Evolutionary conservation across 345 rosid genomes (phyloP), one percentile per base, ranked within the genome.

Genomic region (Heritiera littoralis): DNA sequence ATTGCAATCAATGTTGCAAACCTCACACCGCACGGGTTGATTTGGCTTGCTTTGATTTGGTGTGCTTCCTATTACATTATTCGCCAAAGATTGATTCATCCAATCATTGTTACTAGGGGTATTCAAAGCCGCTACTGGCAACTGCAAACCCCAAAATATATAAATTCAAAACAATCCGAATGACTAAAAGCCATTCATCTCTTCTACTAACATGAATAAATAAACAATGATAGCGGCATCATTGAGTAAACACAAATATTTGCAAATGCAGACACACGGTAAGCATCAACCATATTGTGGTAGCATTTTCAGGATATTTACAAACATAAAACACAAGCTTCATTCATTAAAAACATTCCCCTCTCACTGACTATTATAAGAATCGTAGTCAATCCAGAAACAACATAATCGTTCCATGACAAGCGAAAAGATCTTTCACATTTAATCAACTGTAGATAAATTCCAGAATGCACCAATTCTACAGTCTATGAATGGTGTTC

Each of bases 1-100:
- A 66, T 84, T 72, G 52, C 84, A 84, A 14, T 46, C 70, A 59
- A 79, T 58, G n/a, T 81, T 79, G 80, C 84, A 84, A 65, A 84
- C 78, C n/a, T 66, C 84, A 81, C 84, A 81, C 74, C 61, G 9
- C 64, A 76, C 8, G 2, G 75, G 51, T 49, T 69, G 80, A 59
- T 17, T 55, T 66, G 28, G 65, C 54, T 75, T 70, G 66, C 14
- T 63, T 54, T 77, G 71, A 13, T 60, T 40, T 30, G 78, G 28
- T 55, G 41, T 12, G 72, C 70, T 46, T 40, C 69, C 51, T 45
- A 79, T 52, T 35, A 55, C 61, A 76, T 79, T 45, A 80, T 76
- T 76, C 60, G 40, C 68, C 80, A 70, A 65, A 55, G 78, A 38
- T 20, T 79, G 82, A 74, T 66, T 20, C 14, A 52, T 52, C 75